phyloP scores from a whole-genome alignment of 2,329 filamentous ascomycete genomes.

The Tolypocladium endophyticum region DNA sequence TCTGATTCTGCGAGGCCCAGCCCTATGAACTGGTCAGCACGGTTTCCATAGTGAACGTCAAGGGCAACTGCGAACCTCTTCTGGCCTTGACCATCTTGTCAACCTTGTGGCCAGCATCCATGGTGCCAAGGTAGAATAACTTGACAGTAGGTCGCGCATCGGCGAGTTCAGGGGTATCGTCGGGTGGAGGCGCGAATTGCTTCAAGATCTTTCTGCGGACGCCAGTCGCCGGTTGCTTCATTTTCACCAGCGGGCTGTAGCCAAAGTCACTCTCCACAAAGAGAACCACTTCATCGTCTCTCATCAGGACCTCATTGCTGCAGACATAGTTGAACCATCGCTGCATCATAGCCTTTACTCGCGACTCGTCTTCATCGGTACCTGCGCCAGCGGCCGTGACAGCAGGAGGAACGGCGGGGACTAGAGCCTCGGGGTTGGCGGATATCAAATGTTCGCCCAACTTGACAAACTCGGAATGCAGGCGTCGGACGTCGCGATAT shows the following conservation, averaged over 20 bases:
- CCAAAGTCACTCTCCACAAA: constrained; percentile 99
- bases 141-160: constrained; percentile 87
- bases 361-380: constrained; percentile 86
- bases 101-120: constrained; percentile 96
- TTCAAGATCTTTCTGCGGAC: constrained; percentile 93
- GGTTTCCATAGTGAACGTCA: not conserved
- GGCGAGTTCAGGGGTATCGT: constrained; percentile 90
- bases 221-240: constrained; percentile 93
- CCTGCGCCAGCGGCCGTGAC: constrained; percentile 88
- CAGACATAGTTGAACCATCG: constrained; percentile 93
- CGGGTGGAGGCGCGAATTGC: constrained; percentile 93
- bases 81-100: constrained; percentile 88
- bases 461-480: constrained; percentile 93
- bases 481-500: constrained; percentile 90
- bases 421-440: constrained; percentile 91
- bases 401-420: constrained; percentile 91
- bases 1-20: constrained; percentile 88
- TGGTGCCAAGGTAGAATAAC: constrained; percentile 85
- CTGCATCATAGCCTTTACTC: constrained; percentile 84
- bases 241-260: constrained; percentile 89
- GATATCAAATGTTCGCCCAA: constrained; percentile 94
- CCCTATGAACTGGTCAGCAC: constrained; percentile 39
- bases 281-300: constrained; percentile 92
- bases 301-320: constrained; percentile 82
- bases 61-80: constrained; percentile 51